Base-by-base conservation (phyloP, 257 asterid genomes). In the Solanum clarkiae region DNA sequence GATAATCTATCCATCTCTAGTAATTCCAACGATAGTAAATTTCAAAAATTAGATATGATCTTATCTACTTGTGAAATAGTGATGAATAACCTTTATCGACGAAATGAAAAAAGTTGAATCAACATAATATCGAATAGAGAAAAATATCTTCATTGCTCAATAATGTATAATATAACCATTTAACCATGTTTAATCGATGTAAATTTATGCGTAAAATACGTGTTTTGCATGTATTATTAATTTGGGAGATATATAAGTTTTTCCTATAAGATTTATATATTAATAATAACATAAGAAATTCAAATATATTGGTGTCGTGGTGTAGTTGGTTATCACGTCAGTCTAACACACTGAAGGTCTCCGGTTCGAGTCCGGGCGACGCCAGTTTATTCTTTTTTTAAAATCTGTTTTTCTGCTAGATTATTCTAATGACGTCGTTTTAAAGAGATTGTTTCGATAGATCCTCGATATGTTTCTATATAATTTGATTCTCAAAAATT, bases 241-340 rank as follows among this genome's bases (percentile, higher is more conserved):
- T 20, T 36, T 20, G 2, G 4, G 17, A 6, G 9, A 36, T 3
- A 36, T 7, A 40, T 7, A 62, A 62, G 17, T 6, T 24, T 11
- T 10, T 10, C 6, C 32, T 10, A 3, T 22, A 29, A 29, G 32
- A 29, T 29, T 2, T 29, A 2, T 29, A 29, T 29, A 29, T 29
- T 29, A 29, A 29, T 29, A 0, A 0, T 29, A 32, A 32, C 24
- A 40, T 42, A 32, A 42, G 1, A 42, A 0, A 1, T 0, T 0
- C 0, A 0, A 2, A 2, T 18, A 16, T 9, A 10, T 4, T 26
- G 49, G 83, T 79, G 60, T 93, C 93, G 94, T 90, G 94, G 95
- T 93, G 95, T 93, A 93, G 97, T 93, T 93, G 95, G 97, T 93
- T 93, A 93, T 91, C 94, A 92, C 93, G 94, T 93, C 96, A 91